Conservation (phyloP, 176 grass and related monocot species). For the Neostapfia colusana region DNA sequence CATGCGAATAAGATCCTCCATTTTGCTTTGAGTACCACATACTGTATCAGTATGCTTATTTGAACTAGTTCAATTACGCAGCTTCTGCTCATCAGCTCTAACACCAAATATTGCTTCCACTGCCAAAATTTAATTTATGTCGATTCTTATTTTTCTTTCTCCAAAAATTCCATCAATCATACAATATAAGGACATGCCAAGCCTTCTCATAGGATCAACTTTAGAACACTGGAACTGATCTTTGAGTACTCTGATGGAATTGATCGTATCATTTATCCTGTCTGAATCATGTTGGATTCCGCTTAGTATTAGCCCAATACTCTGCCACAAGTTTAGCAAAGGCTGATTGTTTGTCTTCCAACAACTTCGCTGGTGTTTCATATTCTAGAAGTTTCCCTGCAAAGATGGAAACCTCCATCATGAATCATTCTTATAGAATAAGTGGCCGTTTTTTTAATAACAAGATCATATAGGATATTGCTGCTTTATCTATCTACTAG, state of each 20-base stretch:
- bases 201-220: slow-evolving; percentile 2
- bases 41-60: background rate
- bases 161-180: slow-evolving; percentile 8
- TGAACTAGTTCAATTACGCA: slow-evolving; percentile 6
- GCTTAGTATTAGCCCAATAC: slow-evolving; percentile 87
- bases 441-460: background rate
- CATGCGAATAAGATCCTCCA: background rate
- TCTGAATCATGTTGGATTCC: slow-evolving; percentile 52
- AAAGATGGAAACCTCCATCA: slow-evolving; percentile 11
- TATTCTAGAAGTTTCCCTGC: slow-evolving; percentile 90
- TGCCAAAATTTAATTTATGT: background rate
- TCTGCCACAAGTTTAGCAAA: slow-evolving; percentile 93
- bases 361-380: slow-evolving; percentile 73
- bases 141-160: background rate
- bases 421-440: slow-evolving; percentile 14
- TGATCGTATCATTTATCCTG: slow-evolving; percentile 3
- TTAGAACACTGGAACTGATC: background rate
- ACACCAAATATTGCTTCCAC: background rate
- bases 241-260: slow-evolving; percentile 19
- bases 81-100: background rate
- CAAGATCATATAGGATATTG: background rate
- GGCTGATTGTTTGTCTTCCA: slow-evolving; percentile 70
- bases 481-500: background rate
- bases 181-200: background rate
- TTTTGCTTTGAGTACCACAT: slow-evolving; percentile 2